phyloP scores from a whole-genome alignment of 1,139 yeast species.

The Geotrichum siamense region DNA sequence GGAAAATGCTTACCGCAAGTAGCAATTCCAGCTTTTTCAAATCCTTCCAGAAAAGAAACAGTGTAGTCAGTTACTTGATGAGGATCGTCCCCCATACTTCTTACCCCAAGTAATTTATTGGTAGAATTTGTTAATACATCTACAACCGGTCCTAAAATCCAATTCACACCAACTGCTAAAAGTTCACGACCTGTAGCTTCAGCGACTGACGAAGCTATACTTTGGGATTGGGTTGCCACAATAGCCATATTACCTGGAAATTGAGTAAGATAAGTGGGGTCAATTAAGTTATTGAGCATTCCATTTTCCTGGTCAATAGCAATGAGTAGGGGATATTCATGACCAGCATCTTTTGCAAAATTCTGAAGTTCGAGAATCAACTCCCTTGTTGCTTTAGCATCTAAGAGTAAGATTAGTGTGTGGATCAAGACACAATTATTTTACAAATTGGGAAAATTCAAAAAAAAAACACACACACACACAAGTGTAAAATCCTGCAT shows the following conservation, averaged over 20 bases:
- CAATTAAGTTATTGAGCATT: slow-evolving; percentile 50
- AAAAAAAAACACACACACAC: too few species aligned
- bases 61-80: slow-evolving; percentile 55
- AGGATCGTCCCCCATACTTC: slow-evolving; percentile 56
- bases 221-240: slow-evolving; percentile 49
- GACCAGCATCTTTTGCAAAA: slow-evolving; percentile 48
- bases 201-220: slow-evolving; percentile 47
- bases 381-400: slow-evolving; percentile 46
- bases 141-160: slow-evolving; percentile 56
- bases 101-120: slow-evolving; percentile 53
- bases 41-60: slow-evolving; percentile 48
- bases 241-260: slow-evolving; percentile 63
- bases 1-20: slow-evolving; percentile 63
- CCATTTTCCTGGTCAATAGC: slow-evolving; percentile 45
- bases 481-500: too few species aligned
- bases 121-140: slow-evolving; percentile 55
- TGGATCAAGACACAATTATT: too few species aligned
- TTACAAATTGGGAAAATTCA: not conserved
- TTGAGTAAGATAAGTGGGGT: slow-evolving; percentile 47
- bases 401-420: slow-evolving; percentile 27
- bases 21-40: slow-evolving; percentile 49
- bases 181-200: slow-evolving; percentile 52
- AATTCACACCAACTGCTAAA: slow-evolving; percentile 49
- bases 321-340: slow-evolving; percentile 45
- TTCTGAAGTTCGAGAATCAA: slow-evolving; percentile 50